Percentiles rank a stretch among this genome's conserved stretches.
Conservation (phyloP, 768 basidiomycete species). For the Boletus sensibilis region DNA sequence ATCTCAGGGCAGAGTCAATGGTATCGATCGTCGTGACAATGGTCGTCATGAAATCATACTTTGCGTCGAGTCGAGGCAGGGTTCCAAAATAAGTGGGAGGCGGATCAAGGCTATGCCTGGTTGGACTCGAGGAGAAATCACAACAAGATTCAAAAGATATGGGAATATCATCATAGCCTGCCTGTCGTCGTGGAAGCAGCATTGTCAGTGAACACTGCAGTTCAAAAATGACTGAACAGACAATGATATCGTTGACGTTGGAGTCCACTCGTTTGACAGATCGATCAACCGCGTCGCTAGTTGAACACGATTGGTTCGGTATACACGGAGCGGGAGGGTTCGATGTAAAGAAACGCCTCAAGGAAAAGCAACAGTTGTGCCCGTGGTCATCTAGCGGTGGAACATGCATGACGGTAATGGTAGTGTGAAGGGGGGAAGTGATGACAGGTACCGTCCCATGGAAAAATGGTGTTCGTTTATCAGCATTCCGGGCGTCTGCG, state of each 20-base stretch:
- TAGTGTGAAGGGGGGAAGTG: constrained; percentile 6
- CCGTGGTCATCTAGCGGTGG: constrained; percentile 26
- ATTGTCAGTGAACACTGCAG: neutral
- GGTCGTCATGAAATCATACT: constrained; percentile 45
- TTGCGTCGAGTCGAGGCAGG: constrained; percentile 12
- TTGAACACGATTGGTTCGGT: neutral
- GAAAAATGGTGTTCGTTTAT: constrained; percentile 35
- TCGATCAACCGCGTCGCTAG: neutral
- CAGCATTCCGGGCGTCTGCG: constrained; percentile 25
- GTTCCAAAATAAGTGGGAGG: constrained; percentile 44
- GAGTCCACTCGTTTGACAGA: constrained; percentile 5
- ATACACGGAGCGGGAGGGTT: neutral
- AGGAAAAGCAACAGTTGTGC: constrained; percentile 18
- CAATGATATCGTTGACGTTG: constrained; percentile 1
- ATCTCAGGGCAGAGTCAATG: constrained; percentile 52
- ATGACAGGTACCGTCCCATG: constrained; percentile 10
- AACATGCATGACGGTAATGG: constrained; percentile 19
- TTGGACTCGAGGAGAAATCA: constrained; percentile 39
- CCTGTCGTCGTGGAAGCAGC: constrained; percentile 2
- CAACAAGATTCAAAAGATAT: constrained; percentile 42
- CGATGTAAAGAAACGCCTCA: constrained; percentile 21
- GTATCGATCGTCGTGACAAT: constrained; percentile 55
- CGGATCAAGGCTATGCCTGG: constrained; percentile 25
- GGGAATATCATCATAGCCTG: constrained; percentile 18
- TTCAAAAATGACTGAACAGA: constrained; percentile 2